A percentile compares a stretch with the other conserved stretches of the same genome.
Evolutionary conservation across 2,329 filamentous ascomycete genomes (phyloP).

Genomic region (Curvularia spicifera): DNA sequence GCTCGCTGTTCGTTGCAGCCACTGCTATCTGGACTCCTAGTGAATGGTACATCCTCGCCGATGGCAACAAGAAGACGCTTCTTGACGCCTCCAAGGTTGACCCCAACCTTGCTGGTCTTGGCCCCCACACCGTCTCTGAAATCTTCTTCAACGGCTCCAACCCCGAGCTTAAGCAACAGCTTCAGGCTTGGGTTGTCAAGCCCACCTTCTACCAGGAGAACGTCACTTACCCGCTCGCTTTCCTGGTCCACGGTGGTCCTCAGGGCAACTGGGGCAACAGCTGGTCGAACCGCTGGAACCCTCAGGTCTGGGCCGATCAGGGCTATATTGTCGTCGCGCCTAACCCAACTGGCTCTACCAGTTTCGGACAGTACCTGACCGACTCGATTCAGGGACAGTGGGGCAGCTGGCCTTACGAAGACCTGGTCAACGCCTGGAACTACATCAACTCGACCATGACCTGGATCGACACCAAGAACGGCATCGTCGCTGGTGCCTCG

Average conservation of each 20-base stretch:
- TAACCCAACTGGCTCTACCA: constrained; percentile 85
- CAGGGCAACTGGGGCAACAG: constrained; percentile 75
- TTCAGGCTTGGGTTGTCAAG: constrained; percentile 72
- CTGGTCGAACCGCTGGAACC: constrained; percentile 87
- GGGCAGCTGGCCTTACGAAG: constrained; percentile 85
- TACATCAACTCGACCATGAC: constrained; percentile 69
- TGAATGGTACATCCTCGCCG: constrained; percentile 39
- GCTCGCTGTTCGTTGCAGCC: constrained; percentile 55
- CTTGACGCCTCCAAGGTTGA: constrained; percentile 68
- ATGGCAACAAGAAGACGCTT: constrained; percentile 52
- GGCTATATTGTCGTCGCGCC: constrained; percentile 83
- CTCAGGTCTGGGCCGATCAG: constrained; percentile 83
- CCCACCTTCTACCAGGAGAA: constrained; percentile 68
- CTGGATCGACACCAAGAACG: constrained; percentile 72
- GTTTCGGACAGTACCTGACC: constrained; percentile 78
- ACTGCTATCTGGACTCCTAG: constrained; percentile 42
- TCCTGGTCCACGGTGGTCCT: constrained; percentile 83
- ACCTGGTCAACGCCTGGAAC: constrained; percentile 80
- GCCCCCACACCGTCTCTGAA: constrained; percentile 67
- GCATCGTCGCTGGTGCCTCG: constrained; percentile 73
- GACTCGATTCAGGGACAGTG: constrained; percentile 80
- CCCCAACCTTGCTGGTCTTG: constrained; percentile 70
- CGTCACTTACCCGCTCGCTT: constrained; percentile 79
- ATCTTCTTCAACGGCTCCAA: constrained; percentile 73
- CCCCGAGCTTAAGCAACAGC: constrained; percentile 58